A percentile compares a stretch with the other conserved stretches of the same genome.
phyloP scores from a whole-genome alignment of 257 asterid species.

The Cinchona pubescens region DNA sequence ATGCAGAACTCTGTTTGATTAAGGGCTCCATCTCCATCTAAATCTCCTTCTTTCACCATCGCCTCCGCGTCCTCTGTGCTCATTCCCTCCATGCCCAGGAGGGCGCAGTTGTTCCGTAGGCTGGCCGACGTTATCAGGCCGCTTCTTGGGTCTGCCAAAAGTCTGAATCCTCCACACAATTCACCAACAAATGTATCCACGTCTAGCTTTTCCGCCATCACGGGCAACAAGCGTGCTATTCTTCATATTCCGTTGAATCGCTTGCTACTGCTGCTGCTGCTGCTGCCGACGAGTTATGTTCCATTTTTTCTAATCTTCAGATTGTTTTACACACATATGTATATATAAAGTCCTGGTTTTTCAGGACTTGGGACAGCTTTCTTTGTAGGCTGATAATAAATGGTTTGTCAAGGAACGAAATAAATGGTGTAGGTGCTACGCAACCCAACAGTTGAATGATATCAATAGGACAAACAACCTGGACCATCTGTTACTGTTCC shows the following conservation, averaged over 20 bases:
- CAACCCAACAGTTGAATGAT: background rate
- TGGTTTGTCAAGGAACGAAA: background rate
- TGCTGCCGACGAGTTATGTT: slow-evolving; percentile 29
- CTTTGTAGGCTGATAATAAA: too few species aligned
- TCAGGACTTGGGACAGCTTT: too few species aligned
- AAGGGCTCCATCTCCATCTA: slow-evolving; percentile 69
- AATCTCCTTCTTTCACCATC: slow-evolving; percentile 72
- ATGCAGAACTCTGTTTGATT: slow-evolving; percentile 67
- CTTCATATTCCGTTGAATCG: slow-evolving; percentile 42
- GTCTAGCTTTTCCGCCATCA: slow-evolving; percentile 77
- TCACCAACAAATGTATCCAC: slow-evolving; percentile 46
- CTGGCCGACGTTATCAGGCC: slow-evolving; percentile 60
- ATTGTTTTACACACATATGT: background rate
- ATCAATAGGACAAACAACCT: background rate
- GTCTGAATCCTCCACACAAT: slow-evolving; percentile 38
- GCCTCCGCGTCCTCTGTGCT: slow-evolving; percentile 55
- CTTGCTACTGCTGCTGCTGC: too few species aligned
- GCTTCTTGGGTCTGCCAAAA: slow-evolving; percentile 46
- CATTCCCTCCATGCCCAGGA: slow-evolving; percentile 61
- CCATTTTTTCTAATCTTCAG: background rate
- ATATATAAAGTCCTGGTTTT: background rate
- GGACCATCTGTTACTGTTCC: background rate
- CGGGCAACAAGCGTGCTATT: slow-evolving; percentile 59
- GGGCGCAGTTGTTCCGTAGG: slow-evolving; percentile 44
- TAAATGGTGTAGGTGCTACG: background rate